Percentiles rank a stretch among this genome's conserved stretches.
Evolutionary conservation across 495 filamentous ascomycete genomes (phyloP).

Genomic region (Tuber indicum): DNA sequence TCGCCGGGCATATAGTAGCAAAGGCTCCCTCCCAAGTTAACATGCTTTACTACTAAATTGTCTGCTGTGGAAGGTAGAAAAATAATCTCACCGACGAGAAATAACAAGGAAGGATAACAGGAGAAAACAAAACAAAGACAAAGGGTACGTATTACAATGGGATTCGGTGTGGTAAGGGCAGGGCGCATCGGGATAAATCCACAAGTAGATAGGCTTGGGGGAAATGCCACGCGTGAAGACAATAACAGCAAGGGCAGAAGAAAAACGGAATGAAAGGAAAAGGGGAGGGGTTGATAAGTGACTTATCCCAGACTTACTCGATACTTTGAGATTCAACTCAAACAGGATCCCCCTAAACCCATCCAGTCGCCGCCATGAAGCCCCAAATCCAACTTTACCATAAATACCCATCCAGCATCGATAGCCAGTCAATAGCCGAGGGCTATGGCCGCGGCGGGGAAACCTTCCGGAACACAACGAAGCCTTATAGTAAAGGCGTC

Average conservation of each 20-base stretch:
- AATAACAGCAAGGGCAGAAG: not conserved
- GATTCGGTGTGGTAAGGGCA: not conserved
- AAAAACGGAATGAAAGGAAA: not conserved
- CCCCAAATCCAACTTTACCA: not conserved
- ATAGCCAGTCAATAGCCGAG: not conserved
- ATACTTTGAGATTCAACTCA: not conserved
- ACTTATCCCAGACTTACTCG: conserved; percentile 2
- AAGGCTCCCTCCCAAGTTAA: not conserved
- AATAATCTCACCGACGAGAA: not conserved
- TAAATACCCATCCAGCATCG: not conserved
- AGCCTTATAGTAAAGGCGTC: not conserved
- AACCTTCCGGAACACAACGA: not conserved
- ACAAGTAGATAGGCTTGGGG: not conserved
- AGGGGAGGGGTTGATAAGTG: conserved; percentile 5
- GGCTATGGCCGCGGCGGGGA: not conserved
- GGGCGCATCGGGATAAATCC: not conserved
- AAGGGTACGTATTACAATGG: not conserved
- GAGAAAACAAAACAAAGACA: not conserved
- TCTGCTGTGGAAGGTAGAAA: conserved; percentile 1
- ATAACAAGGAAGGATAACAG: not conserved
- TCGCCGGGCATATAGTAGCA: not conserved
- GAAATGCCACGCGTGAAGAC: not conserved
- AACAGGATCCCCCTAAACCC: not conserved
- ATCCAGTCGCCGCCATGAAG: not conserved
- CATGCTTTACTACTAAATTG: not conserved